Percentiles rank a stretch among this genome's conserved stretches.
These are phyloP conservation scores for Psidium guajava DNA, from an alignment of 345 rosid genomes.

Conservation along the genomic window DNA sequence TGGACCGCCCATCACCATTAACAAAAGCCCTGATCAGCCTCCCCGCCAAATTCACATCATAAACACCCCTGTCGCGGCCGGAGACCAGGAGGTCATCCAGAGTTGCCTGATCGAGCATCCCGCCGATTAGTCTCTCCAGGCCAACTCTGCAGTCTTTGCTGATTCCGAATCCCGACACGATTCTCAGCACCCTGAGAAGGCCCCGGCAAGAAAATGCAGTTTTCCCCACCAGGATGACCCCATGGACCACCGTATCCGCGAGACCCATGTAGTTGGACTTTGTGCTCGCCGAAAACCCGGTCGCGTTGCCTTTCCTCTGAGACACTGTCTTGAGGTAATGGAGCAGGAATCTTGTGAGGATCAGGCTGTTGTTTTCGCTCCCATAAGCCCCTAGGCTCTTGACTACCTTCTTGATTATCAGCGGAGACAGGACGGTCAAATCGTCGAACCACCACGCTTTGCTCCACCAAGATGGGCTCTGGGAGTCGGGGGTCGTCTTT, in stretches of 20 bases:
- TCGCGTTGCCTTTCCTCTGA: constrained; percentile 2
- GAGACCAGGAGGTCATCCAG: constrained; percentile 64
- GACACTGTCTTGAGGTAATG: constrained; percentile 45
- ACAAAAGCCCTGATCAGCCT: constrained; percentile 49
- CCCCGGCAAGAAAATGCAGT: constrained; percentile 54
- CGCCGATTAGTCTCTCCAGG: constrained; percentile 59
- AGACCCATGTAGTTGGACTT: constrained; percentile 25
- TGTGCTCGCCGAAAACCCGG: neutral
- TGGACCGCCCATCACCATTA: constrained; percentile 1
- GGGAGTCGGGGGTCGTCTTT: constrained; percentile 14
- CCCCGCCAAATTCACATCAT: constrained; percentile 50
- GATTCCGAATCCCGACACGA: constrained; percentile 36
- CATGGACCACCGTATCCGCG: constrained; percentile 51
- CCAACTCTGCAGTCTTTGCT: constrained; percentile 41
- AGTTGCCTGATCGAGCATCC: constrained; percentile 58
- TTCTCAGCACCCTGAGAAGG: constrained; percentile 41
- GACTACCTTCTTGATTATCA: constrained; percentile 31
- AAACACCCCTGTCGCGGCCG: constrained; percentile 29
- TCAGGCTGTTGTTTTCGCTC: constrained; percentile 33
- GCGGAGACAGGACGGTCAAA: constrained; percentile 33
- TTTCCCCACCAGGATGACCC: constrained; percentile 29
- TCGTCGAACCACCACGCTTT: constrained; percentile 81
- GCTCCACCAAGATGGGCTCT: constrained; percentile 17
- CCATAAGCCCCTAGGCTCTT: constrained; percentile 39
- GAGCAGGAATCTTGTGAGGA: constrained; percentile 61